Evolutionary conservation across 2,329 filamentous ascomycete genomes (phyloP).

Genomic region (Hypoxylon sp.): DNA sequence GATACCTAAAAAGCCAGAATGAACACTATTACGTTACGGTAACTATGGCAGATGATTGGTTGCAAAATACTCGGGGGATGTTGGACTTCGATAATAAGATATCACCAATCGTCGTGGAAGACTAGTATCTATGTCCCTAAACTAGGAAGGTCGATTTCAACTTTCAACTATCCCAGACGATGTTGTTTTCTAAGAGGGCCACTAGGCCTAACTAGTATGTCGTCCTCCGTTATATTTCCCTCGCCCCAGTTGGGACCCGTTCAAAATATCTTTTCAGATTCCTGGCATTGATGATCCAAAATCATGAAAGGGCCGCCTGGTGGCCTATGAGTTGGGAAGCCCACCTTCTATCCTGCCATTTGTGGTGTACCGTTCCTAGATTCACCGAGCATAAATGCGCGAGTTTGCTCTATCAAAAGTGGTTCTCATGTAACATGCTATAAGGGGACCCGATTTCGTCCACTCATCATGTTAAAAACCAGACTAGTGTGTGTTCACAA

Average conservation of each 20-base stretch:
- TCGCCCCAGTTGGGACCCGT: not conserved
- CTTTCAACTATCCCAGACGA: not conserved
- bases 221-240: not conserved
- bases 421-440: constrained; percentile 6
- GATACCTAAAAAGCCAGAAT: not conserved
- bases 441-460: not conserved
- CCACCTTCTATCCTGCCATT: not conserved
- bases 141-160: not conserved
- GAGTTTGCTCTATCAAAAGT: constrained; percentile 9
- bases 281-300: not conserved
- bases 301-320: no score
- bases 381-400: constrained; percentile 13
- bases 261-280: not conserved
- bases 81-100: not conserved
- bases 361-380: not conserved
- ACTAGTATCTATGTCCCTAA: not conserved
- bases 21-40: not conserved
- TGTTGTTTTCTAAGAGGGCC: not conserved
- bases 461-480: not conserved
- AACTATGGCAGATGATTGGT: not conserved
- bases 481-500: not conserved
- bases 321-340: not conserved
- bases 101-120: not conserved
- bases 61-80: not conserved
- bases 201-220: not conserved